Evolutionary conservation across 2,329 filamentous ascomycete genomes (phyloP), one percentile per base, ranked within the genome.

Genomic region (Septoria petroselini): DNA sequence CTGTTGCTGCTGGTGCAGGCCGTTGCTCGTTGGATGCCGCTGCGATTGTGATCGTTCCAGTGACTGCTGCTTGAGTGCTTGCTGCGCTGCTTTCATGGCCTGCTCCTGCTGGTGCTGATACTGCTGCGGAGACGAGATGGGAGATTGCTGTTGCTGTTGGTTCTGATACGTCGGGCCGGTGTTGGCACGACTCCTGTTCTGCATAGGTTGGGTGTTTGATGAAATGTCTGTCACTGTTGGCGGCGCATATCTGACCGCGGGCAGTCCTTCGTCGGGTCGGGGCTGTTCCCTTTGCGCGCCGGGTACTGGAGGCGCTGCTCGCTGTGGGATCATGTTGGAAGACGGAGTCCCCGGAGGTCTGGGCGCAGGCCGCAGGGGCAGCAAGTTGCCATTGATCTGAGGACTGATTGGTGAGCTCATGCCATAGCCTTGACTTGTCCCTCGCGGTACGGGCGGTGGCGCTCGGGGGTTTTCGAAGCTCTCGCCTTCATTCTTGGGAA

Each of bases 401-500:
- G 70, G 67, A 43, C 66, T 69, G 52, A 62, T 65, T 31, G 69
- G 72, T 50, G 67, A 72, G 51, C 70, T 71, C 50, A 76, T 72
- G 41, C 75, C 76, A 37, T 62, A 53, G 31, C 64, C 64, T 45
- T 60, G 59, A 27, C 49, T 44, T 38, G 62, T 63, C 29, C 64
- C 68, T 27, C 79, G 68, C 50, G 91, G 91, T 53, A 96, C 87
- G 8, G 91, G 93, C 57, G 93, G 93, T 31, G 93, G 88, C 14
- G 91, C 88, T 65, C 93, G 82, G 41, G 93, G 93, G 66, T 98
- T 97, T 73, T 97, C 93, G 71, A 97, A 98, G 75, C 89, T 97
- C 67, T 88, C 87, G 78, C 90, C 85, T 73, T 88, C 82, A 71
- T 91, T 91, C 68, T 88, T 82, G 47, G 90, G 91, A 74, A 95